Evolutionary conservation across 2,329 filamentous ascomycete genomes (phyloP).

Genomic region (Colletotrichum sp.): DNA sequence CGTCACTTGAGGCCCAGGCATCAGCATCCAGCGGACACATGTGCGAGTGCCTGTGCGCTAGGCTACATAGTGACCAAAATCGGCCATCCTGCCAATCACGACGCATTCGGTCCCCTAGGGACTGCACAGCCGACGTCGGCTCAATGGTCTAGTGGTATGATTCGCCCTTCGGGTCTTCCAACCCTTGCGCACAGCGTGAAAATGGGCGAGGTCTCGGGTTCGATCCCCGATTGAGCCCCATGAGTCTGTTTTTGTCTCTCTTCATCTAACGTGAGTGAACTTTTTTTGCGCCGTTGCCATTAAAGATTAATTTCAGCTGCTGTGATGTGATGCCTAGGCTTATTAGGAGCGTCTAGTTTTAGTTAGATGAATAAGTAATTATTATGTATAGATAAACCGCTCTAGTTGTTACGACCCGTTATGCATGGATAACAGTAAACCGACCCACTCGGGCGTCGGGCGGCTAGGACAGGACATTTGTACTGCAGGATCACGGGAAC

Average conservation of each 20-base stretch:
- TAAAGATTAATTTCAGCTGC: fast-evolving
- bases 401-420: too few species aligned
- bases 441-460: too few species aligned
- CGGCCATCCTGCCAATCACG: neutral
- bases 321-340: neutral
- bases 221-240: slow-evolving; percentile 15
- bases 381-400: neutral
- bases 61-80: fast-evolving
- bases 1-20: neutral
- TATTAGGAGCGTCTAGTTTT: fast-evolving
- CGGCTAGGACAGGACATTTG: too few species aligned
- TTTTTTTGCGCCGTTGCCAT: neutral
- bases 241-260: neutral
- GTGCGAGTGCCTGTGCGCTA: fast-evolving
- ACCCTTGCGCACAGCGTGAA: slow-evolving; percentile 1
- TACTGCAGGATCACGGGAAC: too few species aligned
- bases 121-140: neutral
- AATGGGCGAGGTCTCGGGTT: slow-evolving; percentile 19
- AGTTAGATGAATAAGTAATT: neutral
- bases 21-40: neutral
- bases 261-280: fast-evolving
- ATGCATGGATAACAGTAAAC: too few species aligned
- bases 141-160: slow-evolving; percentile 21
- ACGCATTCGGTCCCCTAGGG: neutral
- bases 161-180: slow-evolving; percentile 13